Evolutionary conservation across 1,284 basidiomycete species (phyloP), one percentile per base, ranked within the genome.

Genomic region (Porodaedalea pini): DNA sequence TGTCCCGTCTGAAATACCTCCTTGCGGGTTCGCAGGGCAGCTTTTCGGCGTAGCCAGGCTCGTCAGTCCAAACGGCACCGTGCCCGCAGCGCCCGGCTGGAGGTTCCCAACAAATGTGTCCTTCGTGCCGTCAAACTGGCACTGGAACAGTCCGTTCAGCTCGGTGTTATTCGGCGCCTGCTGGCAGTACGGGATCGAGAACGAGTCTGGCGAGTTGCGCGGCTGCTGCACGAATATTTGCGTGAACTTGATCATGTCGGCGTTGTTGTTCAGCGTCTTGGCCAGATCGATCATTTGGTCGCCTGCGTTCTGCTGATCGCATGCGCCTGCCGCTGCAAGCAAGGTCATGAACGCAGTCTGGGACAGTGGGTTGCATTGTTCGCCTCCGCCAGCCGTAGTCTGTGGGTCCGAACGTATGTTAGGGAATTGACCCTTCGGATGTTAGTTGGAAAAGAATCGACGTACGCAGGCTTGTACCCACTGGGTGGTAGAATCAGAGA

Each of bases 211-310:
- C 76, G 67, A 65, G 67, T 76, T 78, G 51, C 75, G 71, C n/a
- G 83, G 80, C 67, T 85, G 83, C 66, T 85, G 83, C 5, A 71
- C 76, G 63, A 83, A 69, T 57, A 85, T 73, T 67, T 85, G 82
- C 0, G 83, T 71, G 51, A 82, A 69, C 39, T 66, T 68, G 70
- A 86, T 81, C 82, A 85, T 83, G 52, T 78, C 72, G 1, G 76
- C 55, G 61, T 79, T 71, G 65, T 74, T 82, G 58, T 78, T 76
- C 50, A 86, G 75, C 19, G 73, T 66, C 67, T 85, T 85, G 36
- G 80, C 80, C 29, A 86, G 75, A 64, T 80, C 75, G 58, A 86
- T 74, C 79, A 86, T 82, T 15, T 67, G 64, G 64, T 86, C 84
- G 7, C 79, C 83, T 7, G 78, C 73, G 64, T 86, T 67, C 64